Percentiles rank a stretch among this genome's conserved stretches.
phyloP scores from a whole-genome alignment of 2,329 filamentous ascomycete genomes.

The Hymenoscyphus fructigenus region DNA sequence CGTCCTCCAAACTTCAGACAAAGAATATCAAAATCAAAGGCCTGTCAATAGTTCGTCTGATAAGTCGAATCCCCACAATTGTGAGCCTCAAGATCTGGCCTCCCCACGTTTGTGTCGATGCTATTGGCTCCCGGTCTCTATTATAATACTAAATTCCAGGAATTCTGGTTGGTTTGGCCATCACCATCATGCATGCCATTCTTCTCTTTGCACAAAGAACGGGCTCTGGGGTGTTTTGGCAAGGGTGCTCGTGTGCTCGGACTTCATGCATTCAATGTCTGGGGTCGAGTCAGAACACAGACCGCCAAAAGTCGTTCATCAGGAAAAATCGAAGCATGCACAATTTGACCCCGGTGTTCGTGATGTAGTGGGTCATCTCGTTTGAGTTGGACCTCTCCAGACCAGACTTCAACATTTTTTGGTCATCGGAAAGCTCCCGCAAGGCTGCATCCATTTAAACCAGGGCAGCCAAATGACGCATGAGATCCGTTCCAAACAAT shows the following conservation, averaged over 20 bases:
- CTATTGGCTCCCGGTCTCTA: conserved; percentile 15
- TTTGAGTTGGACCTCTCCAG: conserved; percentile 10
- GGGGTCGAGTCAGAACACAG: conserved; percentile 17
- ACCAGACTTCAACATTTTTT: conserved; percentile 2
- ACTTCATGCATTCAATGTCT: conserved; percentile 16
- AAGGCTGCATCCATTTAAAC: conserved; percentile 12
- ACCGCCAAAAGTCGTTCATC: neutral
- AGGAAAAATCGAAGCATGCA: neutral
- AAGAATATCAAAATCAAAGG: conserved; percentile 14
- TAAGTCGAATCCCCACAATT: neutral
- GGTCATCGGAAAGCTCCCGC: conserved; percentile 12
- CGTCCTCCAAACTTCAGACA: conserved; percentile 14
- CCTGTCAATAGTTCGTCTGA: conserved; percentile 25
- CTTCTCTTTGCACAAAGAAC: conserved; percentile 12
- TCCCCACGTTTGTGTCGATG: conserved; percentile 24
- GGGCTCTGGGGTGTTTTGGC: conserved; percentile 10
- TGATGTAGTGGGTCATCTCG: conserved; percentile 10
- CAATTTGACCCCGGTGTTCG: conserved; percentile 16
- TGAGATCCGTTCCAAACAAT: conserved; percentile 8
- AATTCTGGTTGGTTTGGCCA: conserved; percentile 22
- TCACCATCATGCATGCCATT: conserved; percentile 30
- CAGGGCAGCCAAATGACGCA: conserved; percentile 6
- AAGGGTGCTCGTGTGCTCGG: conserved; percentile 22
- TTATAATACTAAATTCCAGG: conserved; percentile 16
- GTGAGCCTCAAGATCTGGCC: conserved; percentile 20